Conservation (phyloP, 208 protist species). For the Acanthamoeba royreba region DNA sequence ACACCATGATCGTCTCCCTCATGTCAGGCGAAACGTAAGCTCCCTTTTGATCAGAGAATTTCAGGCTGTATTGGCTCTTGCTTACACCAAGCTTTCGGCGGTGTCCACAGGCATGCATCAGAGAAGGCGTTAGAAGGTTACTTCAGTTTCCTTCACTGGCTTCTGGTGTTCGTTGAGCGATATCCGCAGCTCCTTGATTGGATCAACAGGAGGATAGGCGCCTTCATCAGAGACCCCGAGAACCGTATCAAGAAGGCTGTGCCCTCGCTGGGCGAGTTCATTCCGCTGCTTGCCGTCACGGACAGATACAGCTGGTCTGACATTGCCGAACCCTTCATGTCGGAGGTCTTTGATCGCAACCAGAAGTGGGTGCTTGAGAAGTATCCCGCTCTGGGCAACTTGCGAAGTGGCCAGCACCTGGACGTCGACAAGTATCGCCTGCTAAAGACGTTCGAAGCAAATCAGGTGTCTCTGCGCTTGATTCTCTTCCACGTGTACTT, state of each 20-base stretch:
- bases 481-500: conserved; percentile 24
- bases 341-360: neutral
- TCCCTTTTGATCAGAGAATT: neutral
- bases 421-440: neutral
- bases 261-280: neutral
- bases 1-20: neutral
- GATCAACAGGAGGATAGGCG: neutral
- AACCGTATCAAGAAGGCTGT: neutral
- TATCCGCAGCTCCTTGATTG: neutral
- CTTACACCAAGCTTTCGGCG: neutral
- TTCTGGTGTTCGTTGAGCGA: neutral
- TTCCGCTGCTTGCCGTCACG: neutral
- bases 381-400: neutral
- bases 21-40: neutral
- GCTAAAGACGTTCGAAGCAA: neutral
- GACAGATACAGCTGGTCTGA: neutral
- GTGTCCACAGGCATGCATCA: neutral
- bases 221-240: neutral
- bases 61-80: neutral
- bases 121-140: neutral
- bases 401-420: neutral
- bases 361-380: neutral
- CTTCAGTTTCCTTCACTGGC: neutral
- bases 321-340: neutral
- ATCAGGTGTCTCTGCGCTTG: neutral